phyloP scores from a whole-genome alignment of 352 stramenopile genomes.

The Blastocystis hominis region DNA sequence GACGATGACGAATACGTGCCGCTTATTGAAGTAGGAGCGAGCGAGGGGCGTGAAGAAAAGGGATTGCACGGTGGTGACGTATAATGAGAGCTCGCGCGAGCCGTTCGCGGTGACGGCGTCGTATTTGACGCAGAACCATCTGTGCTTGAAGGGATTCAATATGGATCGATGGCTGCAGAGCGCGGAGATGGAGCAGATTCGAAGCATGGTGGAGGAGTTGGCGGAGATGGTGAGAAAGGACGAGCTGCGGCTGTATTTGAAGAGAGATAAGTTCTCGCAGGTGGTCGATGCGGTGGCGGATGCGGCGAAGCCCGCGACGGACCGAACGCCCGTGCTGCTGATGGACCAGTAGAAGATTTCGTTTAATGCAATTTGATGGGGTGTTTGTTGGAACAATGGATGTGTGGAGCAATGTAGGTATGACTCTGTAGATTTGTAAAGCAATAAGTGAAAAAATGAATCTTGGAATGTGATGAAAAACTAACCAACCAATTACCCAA shows the following conservation, averaged over 20 bases:
- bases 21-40: slow-evolving; percentile 28
- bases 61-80: slow-evolving; percentile 37
- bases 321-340: slow-evolving; percentile 48
- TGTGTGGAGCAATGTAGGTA: too few species aligned
- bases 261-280: slow-evolving; percentile 61
- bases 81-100: slow-evolving; percentile 8
- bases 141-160: slow-evolving; percentile 57
- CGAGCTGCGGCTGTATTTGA: slow-evolving; percentile 60
- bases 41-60: not conserved
- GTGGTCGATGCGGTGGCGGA: slow-evolving; percentile 60
- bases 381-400: slow-evolving; percentile 1
- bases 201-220: slow-evolving; percentile 61
- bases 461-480: not conserved
- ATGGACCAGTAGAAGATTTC: slow-evolving; percentile 52
- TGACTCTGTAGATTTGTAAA: not conserved
- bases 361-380: slow-evolving; percentile 45
- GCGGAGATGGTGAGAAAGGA: slow-evolving; percentile 5
- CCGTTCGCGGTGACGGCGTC: slow-evolving; percentile 7
- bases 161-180: slow-evolving; percentile 11
- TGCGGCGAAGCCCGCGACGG: slow-evolving; percentile 24
- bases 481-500: too few species aligned
- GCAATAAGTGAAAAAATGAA: not conserved
- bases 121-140: slow-evolving; percentile 24
- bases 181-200: slow-evolving; percentile 44
- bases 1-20: slow-evolving; percentile 32